Percentiles rank a stretch among this genome's conserved stretches.
Conservation (phyloP, 2,329 filamentous ascomycete genomes). For the Kalaharituber pfeilii region DNA sequence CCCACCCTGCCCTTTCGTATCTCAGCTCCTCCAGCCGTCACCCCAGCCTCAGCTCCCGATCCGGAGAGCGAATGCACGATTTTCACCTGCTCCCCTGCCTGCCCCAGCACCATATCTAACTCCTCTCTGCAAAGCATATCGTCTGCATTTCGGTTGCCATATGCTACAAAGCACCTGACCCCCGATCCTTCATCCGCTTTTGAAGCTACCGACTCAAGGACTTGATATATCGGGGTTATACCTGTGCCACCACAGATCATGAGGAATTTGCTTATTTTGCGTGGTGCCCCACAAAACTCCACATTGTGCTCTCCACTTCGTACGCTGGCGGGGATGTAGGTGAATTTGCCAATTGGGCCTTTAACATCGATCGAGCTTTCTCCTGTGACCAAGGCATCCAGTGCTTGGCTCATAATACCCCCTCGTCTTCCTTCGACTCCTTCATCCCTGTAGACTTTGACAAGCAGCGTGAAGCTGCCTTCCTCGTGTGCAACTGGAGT, state of each 20-base stretch:
- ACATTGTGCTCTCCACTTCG: background rate
- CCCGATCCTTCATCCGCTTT: conserved; percentile 46
- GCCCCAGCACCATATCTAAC: conserved; percentile 43
- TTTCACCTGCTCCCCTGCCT: conserved; percentile 36
- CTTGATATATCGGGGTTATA: conserved; percentile 80
- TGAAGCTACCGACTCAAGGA: conserved; percentile 54
- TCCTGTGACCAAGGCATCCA: conserved; percentile 55
- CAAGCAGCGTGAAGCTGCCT: conserved; percentile 54
- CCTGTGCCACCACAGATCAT: conserved; percentile 86
- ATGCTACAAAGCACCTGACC: conserved; percentile 46
- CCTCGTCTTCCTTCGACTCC: conserved; percentile 40
- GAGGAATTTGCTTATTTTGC: conserved; percentile 48
- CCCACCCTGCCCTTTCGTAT: conserved; percentile 53
- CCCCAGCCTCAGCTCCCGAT: background rate
- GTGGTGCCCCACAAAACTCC: conserved; percentile 29
- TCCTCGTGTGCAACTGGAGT: conserved; percentile 54
- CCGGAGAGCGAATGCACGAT: conserved; percentile 27
- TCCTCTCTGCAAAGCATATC: conserved; percentile 70
- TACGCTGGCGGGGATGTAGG: conserved; percentile 36
- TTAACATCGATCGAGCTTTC: conserved; percentile 60
- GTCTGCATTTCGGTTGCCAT: conserved; percentile 59
- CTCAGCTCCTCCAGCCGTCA: conserved; percentile 41
- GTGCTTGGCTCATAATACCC: conserved; percentile 65
- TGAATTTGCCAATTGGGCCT: conserved; percentile 71
- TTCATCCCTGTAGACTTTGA: conserved; percentile 56